A percentile compares a stretch with the other conserved stretches of the same genome.
Evolutionary conservation across 2,329 filamentous ascomycete genomes (phyloP).

Genomic region (Neophaeococcomyces aloes): DNA sequence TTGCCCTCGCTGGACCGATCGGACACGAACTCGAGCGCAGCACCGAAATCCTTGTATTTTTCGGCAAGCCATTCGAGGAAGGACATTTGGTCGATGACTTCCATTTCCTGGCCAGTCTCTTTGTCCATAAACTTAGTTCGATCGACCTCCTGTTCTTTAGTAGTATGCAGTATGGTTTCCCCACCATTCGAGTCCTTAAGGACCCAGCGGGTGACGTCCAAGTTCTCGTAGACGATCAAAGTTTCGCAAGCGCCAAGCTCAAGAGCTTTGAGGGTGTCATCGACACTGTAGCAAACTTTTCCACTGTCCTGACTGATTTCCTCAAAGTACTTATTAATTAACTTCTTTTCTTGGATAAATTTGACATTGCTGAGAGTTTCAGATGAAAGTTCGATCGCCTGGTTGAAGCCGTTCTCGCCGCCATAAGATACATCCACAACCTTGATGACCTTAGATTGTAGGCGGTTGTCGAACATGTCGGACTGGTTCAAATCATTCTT

Average conservation of each 20-base stretch:
- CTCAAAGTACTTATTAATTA: constrained; percentile 97
- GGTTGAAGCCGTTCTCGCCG: constrained; percentile 99
- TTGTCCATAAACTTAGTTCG: constrained; percentile 89
- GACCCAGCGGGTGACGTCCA: constrained; percentile 86
- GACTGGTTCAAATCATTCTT: constrained; percentile 98
- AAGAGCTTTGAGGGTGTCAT: constrained; percentile 92
- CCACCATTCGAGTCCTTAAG: constrained; percentile 67
- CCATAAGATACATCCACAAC: constrained; percentile 98
- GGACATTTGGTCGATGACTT: constrained; percentile 71
- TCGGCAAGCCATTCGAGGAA: constrained; percentile 99
- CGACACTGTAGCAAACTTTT: constrained; percentile 94
- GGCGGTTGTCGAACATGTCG: constrained; percentile 88
- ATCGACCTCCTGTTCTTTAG: constrained; percentile 70
- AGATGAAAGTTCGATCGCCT: constrained; percentile 88
- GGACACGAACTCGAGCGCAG: constrained; percentile 90
- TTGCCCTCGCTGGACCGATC: constrained; percentile 97
- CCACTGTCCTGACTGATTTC: constrained; percentile 97
- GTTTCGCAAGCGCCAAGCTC: constrained; percentile 92
- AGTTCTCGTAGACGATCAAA: constrained; percentile 92
- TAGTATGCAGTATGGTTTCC: constrained; percentile 74
- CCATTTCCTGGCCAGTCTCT: constrained; percentile 94
- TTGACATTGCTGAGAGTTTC: constrained; percentile 99
- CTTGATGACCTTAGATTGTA: constrained; percentile 95
- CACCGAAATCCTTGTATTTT: constrained; percentile 96
- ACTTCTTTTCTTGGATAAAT: constrained; percentile 99